Base-by-base conservation (phyloP, 805 yeast species). In the Barnettozyma sucrosica region DNA sequence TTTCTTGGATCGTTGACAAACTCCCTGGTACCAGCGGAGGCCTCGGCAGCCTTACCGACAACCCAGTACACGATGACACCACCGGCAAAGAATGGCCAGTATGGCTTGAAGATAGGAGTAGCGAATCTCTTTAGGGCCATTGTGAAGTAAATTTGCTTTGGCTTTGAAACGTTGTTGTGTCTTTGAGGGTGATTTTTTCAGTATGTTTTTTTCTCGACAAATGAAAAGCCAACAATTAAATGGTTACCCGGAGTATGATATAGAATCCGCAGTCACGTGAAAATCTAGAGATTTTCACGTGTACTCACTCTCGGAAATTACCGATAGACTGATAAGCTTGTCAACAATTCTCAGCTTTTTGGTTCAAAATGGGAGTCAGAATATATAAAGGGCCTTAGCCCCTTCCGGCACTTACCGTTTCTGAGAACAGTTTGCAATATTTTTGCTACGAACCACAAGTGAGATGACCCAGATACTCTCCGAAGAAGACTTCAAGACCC, bases 1-100 rank as follows among this genome's bases (percentile, higher is more conserved):
- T 89, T 89, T 79, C 96, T 86, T 75, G 97, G 96, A 73, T 89
- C 96, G 70, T 89, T 88, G 72, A 83, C 80, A 76, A 82, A 89
- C 72, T 87, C 95, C 54, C 76, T 77, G 48, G 92, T 75, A 76
- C 81, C 75, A 69, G 80, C 74, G 59, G 87, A 77, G 53, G 84
- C 83, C 52, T 67, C 69, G 54, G 89, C 81, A 46, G 80, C 83
- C 73, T 82, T 81, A 68, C 79, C 76, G 62, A 87, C 74, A 58
- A 81, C 75, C 73, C 72, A 83, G 76, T 80, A 83, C 59, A 92
- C 80, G 57, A 80, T 64, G 58, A 72, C 84, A 75, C 92, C 89
- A 66, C 93, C 95, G 64, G 78, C 81, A 62, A 85, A 85, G 69
- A 86, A 84, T 65, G 96, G 96, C 95, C 95, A 88, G 78, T 77